These are phyloP conservation scores for Tuber microsphaerosporum DNA, from an alignment of 495 filamentous ascomycete genomes.

Conservation along the genomic window DNA sequence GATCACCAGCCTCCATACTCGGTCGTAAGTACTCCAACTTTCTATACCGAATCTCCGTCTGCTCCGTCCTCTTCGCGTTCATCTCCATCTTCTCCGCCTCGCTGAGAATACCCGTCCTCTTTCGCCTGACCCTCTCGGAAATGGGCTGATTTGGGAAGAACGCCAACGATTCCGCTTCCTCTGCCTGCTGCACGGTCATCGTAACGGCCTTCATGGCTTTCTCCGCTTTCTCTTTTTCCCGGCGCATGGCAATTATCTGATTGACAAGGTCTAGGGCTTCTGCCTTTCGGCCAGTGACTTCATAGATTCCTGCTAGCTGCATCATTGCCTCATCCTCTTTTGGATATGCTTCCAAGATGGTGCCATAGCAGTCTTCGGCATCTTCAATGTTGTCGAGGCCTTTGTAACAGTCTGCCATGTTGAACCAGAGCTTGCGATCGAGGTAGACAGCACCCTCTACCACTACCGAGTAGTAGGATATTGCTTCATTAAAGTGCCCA, in stretches of 20 bases:
- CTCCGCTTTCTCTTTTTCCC: conserved; percentile 44
- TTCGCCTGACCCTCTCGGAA: conserved; percentile 25
- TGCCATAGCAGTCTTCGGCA: conserved; percentile 67
- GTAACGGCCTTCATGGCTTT: conserved; percentile 20
- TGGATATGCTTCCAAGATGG: conserved; percentile 61
- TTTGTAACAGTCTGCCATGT: conserved; percentile 66
- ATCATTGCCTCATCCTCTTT: conserved; percentile 64
- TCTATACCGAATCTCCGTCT: conserved; percentile 54
- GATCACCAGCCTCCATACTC: conserved; percentile 49
- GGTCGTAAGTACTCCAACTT: conserved; percentile 52
- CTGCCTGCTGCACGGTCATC: conserved; percentile 8
- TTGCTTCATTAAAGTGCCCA: conserved; percentile 55
- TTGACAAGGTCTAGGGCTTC: conserved; percentile 67
- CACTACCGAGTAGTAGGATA: conserved; percentile 67
- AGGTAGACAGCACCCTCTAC: conserved; percentile 52
- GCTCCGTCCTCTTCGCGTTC: conserved; percentile 48
- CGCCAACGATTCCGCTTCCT: conserved; percentile 38
- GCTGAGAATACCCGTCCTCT: conserved; percentile 29
- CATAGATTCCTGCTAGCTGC: conserved; percentile 71
- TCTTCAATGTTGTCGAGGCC: conserved; percentile 55
- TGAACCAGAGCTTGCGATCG: conserved; percentile 58
- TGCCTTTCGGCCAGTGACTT: conserved; percentile 58
- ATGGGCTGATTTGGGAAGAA: conserved; percentile 42
- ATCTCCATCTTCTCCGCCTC: conserved; percentile 38
- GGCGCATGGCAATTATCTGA: conserved; percentile 60